phyloP scores from a whole-genome alignment of 495 filamentous ascomycete genomes.

The Penicillium longicatenatum region DNA sequence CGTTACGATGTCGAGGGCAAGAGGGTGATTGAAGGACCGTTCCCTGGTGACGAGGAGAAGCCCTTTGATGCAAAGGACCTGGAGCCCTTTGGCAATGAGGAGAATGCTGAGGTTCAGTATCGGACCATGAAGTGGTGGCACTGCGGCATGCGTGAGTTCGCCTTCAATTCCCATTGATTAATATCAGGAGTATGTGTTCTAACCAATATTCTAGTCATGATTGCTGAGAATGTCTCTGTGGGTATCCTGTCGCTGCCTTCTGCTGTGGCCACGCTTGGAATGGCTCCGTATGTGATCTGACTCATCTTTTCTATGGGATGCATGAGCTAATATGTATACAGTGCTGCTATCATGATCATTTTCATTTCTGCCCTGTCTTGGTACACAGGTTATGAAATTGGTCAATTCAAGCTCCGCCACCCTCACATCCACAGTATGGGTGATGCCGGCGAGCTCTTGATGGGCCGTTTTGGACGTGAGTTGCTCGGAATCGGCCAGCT shows the following conservation, averaged over 20 bases:
- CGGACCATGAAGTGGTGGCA: constrained; percentile 50
- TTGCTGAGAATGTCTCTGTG: constrained; percentile 68
- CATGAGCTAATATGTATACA: constrained; percentile 13
- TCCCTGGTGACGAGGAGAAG: constrained; percentile 22
- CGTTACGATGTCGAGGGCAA: constrained; percentile 17
- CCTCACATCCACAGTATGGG: constrained; percentile 65
- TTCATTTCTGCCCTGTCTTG: constrained; percentile 66
- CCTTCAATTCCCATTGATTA: not conserved
- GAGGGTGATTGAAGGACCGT: constrained; percentile 10
- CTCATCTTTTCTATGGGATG: not conserved
- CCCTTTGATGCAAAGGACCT: constrained; percentile 20
- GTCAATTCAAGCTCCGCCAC: constrained; percentile 38
- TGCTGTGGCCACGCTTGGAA: constrained; percentile 63
- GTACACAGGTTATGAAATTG: constrained; percentile 41
- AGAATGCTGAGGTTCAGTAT: constrained; percentile 43
- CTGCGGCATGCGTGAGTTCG: constrained; percentile 37
- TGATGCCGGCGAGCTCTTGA: constrained; percentile 67
- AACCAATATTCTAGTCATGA: constrained; percentile 47
- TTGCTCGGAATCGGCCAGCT: constrained; percentile 62
- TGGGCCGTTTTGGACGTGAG: constrained; percentile 64
- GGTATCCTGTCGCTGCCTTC: constrained; percentile 65
- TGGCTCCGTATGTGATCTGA: constrained; percentile 46
- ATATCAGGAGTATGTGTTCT: not conserved
- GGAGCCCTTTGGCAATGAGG: constrained; percentile 49
- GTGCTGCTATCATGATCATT: constrained; percentile 56